These are phyloP conservation scores for Cyberlindnera petersonii DNA, from an alignment of 805 yeast genomes.

Conservation along the genomic window DNA sequence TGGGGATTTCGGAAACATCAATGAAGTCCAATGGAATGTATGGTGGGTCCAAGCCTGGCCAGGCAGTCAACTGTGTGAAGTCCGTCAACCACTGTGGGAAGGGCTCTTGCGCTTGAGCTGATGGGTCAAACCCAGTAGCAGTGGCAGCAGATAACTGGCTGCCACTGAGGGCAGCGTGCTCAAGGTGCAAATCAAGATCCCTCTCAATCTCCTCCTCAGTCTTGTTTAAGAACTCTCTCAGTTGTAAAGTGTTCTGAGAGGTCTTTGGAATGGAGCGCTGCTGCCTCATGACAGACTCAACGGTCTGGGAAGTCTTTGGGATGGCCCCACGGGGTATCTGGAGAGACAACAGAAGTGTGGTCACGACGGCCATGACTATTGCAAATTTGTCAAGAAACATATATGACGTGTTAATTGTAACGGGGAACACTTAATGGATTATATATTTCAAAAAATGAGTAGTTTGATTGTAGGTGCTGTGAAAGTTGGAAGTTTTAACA, in stretches of 20 bases:
- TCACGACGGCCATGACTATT: neutral
- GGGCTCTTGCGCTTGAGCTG: constrained; percentile 34
- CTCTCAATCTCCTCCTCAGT: constrained; percentile 11
- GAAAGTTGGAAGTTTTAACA: too few species aligned
- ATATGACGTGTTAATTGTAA: too few species aligned
- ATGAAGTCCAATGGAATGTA: constrained; percentile 77
- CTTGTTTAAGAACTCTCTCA: constrained; percentile 8
- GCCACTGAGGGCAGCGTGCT: constrained; percentile 7
- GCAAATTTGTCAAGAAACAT: too few species aligned
- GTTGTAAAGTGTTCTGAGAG: constrained; percentile 9
- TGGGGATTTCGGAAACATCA: constrained; percentile 51
- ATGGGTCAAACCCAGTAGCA: constrained; percentile 28
- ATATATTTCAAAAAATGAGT: too few species aligned
- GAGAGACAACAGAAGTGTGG: neutral
- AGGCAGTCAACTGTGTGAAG: constrained; percentile 64
- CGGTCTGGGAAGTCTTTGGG: constrained; percentile 8
- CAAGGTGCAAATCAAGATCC: constrained; percentile 9
- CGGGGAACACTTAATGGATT: too few species aligned
- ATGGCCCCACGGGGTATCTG: constrained; percentile 3
- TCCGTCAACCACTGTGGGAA: constrained; percentile 79
- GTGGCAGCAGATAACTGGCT: constrained; percentile 8
- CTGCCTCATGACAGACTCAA: constrained; percentile 12
- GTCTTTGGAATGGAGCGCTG: constrained; percentile 11
- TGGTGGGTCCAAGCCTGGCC: constrained; percentile 92
- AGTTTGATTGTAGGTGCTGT: too few species aligned